Evolutionary conservation across 257 asterid genomes (phyloP).

Genomic region (Sherardia arvensis): DNA sequence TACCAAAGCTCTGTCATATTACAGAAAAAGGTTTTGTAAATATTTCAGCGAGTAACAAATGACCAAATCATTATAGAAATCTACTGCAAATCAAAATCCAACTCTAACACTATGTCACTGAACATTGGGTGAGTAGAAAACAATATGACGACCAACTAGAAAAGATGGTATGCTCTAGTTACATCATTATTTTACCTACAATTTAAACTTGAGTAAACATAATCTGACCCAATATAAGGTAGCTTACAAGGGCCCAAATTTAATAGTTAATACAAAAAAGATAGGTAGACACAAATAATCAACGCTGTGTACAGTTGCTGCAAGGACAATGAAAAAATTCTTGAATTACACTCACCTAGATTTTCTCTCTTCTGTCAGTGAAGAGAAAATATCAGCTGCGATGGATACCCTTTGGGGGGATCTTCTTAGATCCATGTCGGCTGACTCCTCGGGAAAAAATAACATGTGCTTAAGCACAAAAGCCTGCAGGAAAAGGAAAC

Average conservation of each 20-base stretch:
- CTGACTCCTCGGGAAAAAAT: constrained; percentile 48
- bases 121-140: not conserved
- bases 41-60: constrained; percentile 1
- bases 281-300: not conserved
- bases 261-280: not conserved
- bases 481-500: constrained; percentile 59
- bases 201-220: not conserved
- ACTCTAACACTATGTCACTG: not conserved
- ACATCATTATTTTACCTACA: not conserved
- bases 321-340: not conserved
- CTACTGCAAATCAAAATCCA: not conserved
- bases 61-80: not conserved
- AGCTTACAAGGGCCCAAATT: not conserved
- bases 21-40: constrained; percentile 11
- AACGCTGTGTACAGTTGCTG: too few species aligned
- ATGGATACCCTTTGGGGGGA: constrained; percentile 35
- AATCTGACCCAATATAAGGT: too few species aligned
- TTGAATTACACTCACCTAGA: constrained; percentile 44
- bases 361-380: constrained; percentile 64
- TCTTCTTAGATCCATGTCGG: constrained; percentile 25
- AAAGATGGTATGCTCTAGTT: not conserved
- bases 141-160: not conserved
- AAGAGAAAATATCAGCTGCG: constrained; percentile 50
- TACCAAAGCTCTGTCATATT: constrained; percentile 68
- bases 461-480: constrained; percentile 82